Evolutionary conservation across 495 filamentous ascomycete genomes (phyloP).

Genomic region (Hypoxylon intermedium): DNA sequence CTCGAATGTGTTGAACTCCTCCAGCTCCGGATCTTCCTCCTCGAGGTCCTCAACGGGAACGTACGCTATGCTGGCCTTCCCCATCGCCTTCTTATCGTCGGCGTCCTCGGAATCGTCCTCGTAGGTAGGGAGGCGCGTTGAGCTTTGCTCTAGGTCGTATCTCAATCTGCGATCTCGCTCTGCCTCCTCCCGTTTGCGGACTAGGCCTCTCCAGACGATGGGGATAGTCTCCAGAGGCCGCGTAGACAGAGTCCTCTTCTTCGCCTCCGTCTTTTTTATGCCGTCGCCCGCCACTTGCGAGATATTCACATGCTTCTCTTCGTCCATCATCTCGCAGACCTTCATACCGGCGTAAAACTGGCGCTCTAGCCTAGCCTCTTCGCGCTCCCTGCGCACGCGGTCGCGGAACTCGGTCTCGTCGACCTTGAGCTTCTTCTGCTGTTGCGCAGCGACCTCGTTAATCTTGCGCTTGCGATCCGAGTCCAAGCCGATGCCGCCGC

Average conservation of each 20-base stretch:
- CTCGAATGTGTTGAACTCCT: conserved; percentile 77
- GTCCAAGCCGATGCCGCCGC: conserved; percentile 86
- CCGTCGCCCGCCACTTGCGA: conserved; percentile 23
- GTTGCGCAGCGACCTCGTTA: conserved; percentile 65
- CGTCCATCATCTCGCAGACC: conserved; percentile 77
- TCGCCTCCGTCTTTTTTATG: conserved; percentile 38
- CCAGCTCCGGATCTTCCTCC: conserved; percentile 83
- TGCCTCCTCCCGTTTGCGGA: conserved; percentile 69
- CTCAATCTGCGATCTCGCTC: conserved; percentile 73
- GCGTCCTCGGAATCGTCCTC: conserved; percentile 61
- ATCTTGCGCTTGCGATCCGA: conserved; percentile 83
- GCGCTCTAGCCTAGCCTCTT: conserved; percentile 71
- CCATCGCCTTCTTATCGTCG: conserved; percentile 58
- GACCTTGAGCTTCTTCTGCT: conserved; percentile 65
- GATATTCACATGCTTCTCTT: conserved; percentile 45
- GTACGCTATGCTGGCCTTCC: conserved; percentile 49
- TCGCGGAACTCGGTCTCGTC: conserved; percentile 81
- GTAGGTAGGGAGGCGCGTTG: conserved; percentile 56
- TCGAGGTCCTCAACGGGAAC: conserved; percentile 73
- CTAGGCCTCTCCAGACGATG: conserved; percentile 78
- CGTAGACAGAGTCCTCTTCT: conserved; percentile 55
- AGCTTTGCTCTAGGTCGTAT: conserved; percentile 71
- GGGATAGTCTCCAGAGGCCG: conserved; percentile 67
- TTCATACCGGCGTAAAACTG: conserved; percentile 78
- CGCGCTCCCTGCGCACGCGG: conserved; percentile 72